Percentiles rank a stretch among this genome's conserved stretches.
These are phyloP conservation scores for Phytophthora sp. DNA, from an alignment of 352 stramenopile species.

Conservation along the genomic window DNA sequence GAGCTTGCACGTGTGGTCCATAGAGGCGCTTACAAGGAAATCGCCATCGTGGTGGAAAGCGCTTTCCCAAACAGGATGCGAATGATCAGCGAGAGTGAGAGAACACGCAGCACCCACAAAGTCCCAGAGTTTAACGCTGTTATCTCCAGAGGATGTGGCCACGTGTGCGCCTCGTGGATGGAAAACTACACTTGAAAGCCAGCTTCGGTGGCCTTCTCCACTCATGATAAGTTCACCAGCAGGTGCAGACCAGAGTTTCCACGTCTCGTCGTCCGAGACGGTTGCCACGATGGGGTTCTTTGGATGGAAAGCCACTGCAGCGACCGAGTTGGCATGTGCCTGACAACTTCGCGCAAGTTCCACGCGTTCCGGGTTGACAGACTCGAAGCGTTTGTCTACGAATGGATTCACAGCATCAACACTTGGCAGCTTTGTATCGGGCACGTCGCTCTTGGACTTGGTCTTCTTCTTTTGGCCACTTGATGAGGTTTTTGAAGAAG, in stretches of 20 bases:
- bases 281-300: constrained; percentile 93
- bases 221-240: constrained; percentile 95
- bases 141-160: constrained; percentile 91
- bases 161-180: constrained; percentile 93
- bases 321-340: constrained; percentile 91
- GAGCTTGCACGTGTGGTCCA: constrained; percentile 95
- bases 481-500: constrained; percentile 24
- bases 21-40: constrained; percentile 92
- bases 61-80: constrained; percentile 94
- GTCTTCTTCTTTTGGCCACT: constrained; percentile 51
- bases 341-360: constrained; percentile 89
- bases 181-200: constrained; percentile 92
- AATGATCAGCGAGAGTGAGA: constrained; percentile 91
- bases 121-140: constrained; percentile 96
- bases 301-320: constrained; percentile 91
- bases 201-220: constrained; percentile 92
- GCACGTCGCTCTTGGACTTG: constrained; percentile 46
- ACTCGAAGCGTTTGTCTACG: constrained; percentile 75
- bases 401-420: constrained; percentile 75
- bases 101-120: constrained; percentile 91
- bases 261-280: constrained; percentile 94
- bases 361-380: constrained; percentile 72
- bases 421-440: constrained; percentile 60
- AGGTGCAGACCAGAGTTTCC: constrained; percentile 95
- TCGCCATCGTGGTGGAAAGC: constrained; percentile 94